Conservation (phyloP, 352 stramenopile genomes). For the Blastocystis sp. region DNA sequence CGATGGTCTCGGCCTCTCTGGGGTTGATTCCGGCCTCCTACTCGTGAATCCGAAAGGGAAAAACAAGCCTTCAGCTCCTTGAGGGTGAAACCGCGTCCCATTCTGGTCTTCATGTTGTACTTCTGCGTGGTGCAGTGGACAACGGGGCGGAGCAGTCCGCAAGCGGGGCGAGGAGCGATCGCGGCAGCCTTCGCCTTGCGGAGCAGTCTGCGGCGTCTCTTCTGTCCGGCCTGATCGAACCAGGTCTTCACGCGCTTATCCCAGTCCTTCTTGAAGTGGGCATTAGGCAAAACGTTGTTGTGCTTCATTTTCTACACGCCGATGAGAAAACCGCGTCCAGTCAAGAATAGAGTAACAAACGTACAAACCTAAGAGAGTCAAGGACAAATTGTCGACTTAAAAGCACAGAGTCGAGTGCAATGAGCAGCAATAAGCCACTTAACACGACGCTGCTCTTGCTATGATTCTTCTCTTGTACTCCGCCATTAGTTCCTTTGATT, state of each 20-base stretch:
- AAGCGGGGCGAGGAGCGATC: too few relatives aligned
- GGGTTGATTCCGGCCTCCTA: too few relatives aligned
- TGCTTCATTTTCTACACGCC: slow-evolving; percentile 50
- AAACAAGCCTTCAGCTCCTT: too few relatives aligned
- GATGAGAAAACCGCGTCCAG: not conserved
- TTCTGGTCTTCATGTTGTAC: too few relatives aligned
- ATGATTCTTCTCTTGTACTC: not conserved
- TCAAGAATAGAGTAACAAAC: not conserved
- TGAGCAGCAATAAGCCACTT: slow-evolving; percentile 26
- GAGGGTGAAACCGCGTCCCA: too few relatives aligned
- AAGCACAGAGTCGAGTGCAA: not conserved
- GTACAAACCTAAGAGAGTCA: slow-evolving; percentile 5
- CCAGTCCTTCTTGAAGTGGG: slow-evolving; percentile 99
- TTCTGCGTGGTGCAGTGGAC: too few relatives aligned
- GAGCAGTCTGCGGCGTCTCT: too few relatives aligned
- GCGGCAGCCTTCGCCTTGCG: too few relatives aligned
- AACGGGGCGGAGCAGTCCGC: too few relatives aligned
- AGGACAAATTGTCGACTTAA: not conserved
- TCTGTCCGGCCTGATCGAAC: too few relatives aligned
- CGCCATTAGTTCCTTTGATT: not conserved
- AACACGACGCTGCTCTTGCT: not conserved
- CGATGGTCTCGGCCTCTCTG: too few relatives aligned
- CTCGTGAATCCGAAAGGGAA: too few relatives aligned
- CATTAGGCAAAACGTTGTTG: slow-evolving; percentile 88
- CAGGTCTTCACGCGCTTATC: slow-evolving; percentile 71